Evolutionary conservation across 768 basidiomycete genomes (phyloP).

Genomic region (Xerocomellus dryophilus): DNA sequence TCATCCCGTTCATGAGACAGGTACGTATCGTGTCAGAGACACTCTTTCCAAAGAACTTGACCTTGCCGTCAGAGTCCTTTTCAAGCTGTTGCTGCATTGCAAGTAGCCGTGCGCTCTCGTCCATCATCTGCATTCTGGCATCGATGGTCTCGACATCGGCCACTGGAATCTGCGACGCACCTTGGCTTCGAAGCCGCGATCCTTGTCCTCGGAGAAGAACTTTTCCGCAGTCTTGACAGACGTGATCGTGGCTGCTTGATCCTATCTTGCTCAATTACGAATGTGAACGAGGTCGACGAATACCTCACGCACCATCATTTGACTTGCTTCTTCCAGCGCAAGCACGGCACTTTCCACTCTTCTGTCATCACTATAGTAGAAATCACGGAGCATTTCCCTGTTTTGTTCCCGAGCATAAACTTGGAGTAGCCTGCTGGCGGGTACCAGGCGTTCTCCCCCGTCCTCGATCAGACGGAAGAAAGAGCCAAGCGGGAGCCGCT

Average conservation of each 20-base stretch:
- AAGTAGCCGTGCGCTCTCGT: slow-evolving; percentile 78
- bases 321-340: slow-evolving; percentile 76
- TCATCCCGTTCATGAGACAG: slow-evolving; percentile 74
- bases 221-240: slow-evolving; percentile 83
- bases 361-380: slow-evolving; percentile 96
- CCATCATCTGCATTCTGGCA: slow-evolving; percentile 70
- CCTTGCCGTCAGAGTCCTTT: slow-evolving; percentile 75
- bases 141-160: neutral
- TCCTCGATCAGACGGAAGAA: slow-evolving; percentile 96
- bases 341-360: slow-evolving; percentile 91
- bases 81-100: slow-evolving; percentile 83
- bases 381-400: slow-evolving; percentile 88
- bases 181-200: slow-evolving; percentile 86
- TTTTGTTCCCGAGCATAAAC: slow-evolving; percentile 91
- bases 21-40: slow-evolving; percentile 82
- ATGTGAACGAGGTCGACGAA: neutral
- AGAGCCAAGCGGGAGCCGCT: slow-evolving; percentile 77
- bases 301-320: slow-evolving; percentile 51
- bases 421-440: slow-evolving; percentile 78
- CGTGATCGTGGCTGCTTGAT: slow-evolving; percentile 64
- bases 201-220: slow-evolving; percentile 94
- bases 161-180: slow-evolving; percentile 35
- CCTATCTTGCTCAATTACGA: slow-evolving; percentile 43
- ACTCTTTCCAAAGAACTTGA: slow-evolving; percentile 77
- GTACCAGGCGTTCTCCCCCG: slow-evolving; percentile 68